Percentiles rank a stretch among this genome's conserved stretches.
Evolutionary conservation across 2,329 filamentous ascomycete species (phyloP).

Genomic region (Acrodontium crateriforme): DNA sequence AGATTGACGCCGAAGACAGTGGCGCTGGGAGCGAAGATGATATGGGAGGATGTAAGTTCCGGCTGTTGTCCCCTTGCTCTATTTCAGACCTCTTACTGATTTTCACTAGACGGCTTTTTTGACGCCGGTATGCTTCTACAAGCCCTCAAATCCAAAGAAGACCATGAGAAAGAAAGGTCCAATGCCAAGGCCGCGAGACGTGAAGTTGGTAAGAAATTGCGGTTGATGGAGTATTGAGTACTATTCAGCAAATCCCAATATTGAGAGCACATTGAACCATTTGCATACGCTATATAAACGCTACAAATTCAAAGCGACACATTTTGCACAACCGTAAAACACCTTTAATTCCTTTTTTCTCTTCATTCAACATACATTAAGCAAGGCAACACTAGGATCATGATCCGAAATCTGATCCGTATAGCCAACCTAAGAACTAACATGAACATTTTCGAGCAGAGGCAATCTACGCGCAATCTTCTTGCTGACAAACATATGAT

Average conservation of each 20-base stretch:
- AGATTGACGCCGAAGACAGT: slow-evolving; percentile 52
- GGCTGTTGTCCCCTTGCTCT: background rate
- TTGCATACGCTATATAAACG: too few relatives aligned
- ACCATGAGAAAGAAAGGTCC: slow-evolving; percentile 29
- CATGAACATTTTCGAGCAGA: slow-evolving; percentile 52
- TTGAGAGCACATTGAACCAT: background rate
- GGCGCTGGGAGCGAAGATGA: slow-evolving; percentile 58
- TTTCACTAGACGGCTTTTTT: slow-evolving; percentile 73
- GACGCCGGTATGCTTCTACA: slow-evolving; percentile 90
- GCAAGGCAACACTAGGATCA: slow-evolving; percentile 50
- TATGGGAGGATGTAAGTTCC: slow-evolving; percentile 75
- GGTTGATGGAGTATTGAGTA: slow-evolving; percentile 54
- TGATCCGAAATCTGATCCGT: slow-evolving; percentile 51
- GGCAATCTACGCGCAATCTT: slow-evolving; percentile 29
- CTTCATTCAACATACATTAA: slow-evolving; percentile 55
- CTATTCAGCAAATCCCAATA: too few relatives aligned
- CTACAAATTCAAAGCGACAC: too few relatives aligned
- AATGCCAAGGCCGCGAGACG: slow-evolving; percentile 48
- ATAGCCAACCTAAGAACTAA: slow-evolving; percentile 53
- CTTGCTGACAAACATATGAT: slow-evolving; percentile 54
- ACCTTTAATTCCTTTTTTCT: too few relatives aligned
- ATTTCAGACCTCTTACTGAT: slow-evolving; percentile 1
- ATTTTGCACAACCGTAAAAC: too few relatives aligned
- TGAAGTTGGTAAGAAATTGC: slow-evolving; percentile 62
- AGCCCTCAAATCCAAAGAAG: slow-evolving; percentile 58